These are phyloP conservation scores for Claviceps fusiformis DNA, from an alignment of 2,329 filamentous ascomycete genomes.

Conservation along the genomic window DNA sequence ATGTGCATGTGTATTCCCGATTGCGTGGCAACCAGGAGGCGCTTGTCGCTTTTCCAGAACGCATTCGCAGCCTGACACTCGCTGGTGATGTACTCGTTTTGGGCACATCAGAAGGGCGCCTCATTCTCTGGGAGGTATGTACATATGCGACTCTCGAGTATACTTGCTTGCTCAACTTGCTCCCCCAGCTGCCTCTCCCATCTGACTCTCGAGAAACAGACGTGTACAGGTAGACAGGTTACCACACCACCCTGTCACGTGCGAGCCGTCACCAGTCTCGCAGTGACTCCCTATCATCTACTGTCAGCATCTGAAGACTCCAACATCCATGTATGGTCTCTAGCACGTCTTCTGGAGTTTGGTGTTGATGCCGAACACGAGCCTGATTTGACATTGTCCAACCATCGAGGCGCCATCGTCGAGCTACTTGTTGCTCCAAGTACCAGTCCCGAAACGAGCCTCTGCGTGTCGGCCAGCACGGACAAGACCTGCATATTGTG, in stretches of 20 bases:
- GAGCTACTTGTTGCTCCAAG: conserved; percentile 51
- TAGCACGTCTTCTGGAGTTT: conserved; percentile 56
- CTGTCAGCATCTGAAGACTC: conserved; percentile 75
- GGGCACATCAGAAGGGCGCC: conserved; percentile 71
- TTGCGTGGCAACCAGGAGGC: conserved; percentile 78
- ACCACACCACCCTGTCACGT: conserved; percentile 67
- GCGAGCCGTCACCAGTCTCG: conserved; percentile 65
- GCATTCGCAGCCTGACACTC: conserved; percentile 64
- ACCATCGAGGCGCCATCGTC: conserved; percentile 63
- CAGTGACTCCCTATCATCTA: conserved; percentile 56
- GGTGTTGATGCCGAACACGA: conserved; percentile 43
- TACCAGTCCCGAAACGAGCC: conserved; percentile 53
- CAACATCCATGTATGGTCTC: conserved; percentile 83
- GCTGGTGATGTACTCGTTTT: conserved; percentile 60
- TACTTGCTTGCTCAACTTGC: not conserved
- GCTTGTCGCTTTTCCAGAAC: conserved; percentile 74
- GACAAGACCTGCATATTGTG: conserved; percentile 87
- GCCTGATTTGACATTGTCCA: conserved; percentile 64
- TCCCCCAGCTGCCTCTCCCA: not conserved
- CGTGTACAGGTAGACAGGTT: conserved; percentile 61
- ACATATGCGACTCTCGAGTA: not conserved
- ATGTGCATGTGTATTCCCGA: conserved; percentile 83
- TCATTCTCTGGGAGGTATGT: conserved; percentile 85
- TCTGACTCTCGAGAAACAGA: conserved; percentile 28
- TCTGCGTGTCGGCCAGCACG: conserved; percentile 70